A percentile compares a stretch with the other conserved stretches of the same genome.
Conservation (phyloP, 345 rosid genomes). For the Brassica incana region DNA sequence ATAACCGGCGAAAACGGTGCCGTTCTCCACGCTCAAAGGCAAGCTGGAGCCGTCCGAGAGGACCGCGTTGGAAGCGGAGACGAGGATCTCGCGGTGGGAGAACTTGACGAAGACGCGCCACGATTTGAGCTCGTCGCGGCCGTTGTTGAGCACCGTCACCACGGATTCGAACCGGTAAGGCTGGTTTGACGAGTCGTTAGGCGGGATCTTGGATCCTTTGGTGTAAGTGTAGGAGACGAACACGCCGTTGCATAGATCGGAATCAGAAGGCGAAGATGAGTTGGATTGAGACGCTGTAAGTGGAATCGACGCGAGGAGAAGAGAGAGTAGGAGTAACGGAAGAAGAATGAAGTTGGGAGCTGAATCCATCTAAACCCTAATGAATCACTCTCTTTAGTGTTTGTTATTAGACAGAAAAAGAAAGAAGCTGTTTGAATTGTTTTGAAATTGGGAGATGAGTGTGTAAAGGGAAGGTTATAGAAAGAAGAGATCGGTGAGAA, state of each 20-base stretch:
- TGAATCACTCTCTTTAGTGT: neutral
- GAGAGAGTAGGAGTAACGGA: slow-evolving; percentile 16
- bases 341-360: slow-evolving; percentile 10
- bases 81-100: slow-evolving; percentile 66
- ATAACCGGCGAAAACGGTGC: slow-evolving; percentile 68
- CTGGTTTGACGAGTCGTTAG: slow-evolving; percentile 58
- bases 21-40: slow-evolving; percentile 68
- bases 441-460: neutral
- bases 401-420: neutral
- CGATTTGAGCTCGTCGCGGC: slow-evolving; percentile 66
- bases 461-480: slow-evolving; percentile 3
- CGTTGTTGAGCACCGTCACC: slow-evolving; percentile 69
- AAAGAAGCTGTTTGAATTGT: neutral
- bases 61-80: slow-evolving; percentile 69
- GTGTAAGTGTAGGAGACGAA: slow-evolving; percentile 62
- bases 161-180: slow-evolving; percentile 87
- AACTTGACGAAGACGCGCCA: slow-evolving; percentile 86
- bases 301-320: slow-evolving; percentile 4
- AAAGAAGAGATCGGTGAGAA: neutral
- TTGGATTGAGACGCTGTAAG: slow-evolving; percentile 17
- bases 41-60: slow-evolving; percentile 68
- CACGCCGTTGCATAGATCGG: slow-evolving; percentile 57
- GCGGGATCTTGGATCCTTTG: slow-evolving; percentile 53
- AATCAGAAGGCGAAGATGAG: slow-evolving; percentile 22
- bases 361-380: slow-evolving; percentile 33